A percentile compares a stretch with the other conserved stretches of the same genome.
Conservation (phyloP, 139 green algal species). For the Coelastrella sp. region DNA sequence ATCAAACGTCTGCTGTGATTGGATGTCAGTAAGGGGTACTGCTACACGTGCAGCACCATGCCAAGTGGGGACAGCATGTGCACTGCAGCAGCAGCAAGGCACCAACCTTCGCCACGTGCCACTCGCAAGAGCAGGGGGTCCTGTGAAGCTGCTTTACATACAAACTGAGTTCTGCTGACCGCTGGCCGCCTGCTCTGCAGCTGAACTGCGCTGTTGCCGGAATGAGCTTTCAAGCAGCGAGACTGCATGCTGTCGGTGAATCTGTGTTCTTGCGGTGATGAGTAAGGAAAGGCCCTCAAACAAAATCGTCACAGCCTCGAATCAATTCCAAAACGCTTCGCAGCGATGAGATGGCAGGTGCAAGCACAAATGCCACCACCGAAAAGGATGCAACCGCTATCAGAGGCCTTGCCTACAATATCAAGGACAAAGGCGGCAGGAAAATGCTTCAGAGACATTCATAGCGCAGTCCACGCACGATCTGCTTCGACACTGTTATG, state of each 20-base stretch:
- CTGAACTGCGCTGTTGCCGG: neutral
- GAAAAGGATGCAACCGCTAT: no score
- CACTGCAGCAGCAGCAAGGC: slow-evolving; percentile 17
- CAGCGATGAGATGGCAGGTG: no score
- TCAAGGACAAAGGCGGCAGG: no score
- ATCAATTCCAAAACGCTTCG: neutral
- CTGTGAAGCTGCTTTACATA: slow-evolving; percentile 34
- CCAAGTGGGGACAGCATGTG: neutral
- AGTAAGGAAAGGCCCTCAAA: neutral
- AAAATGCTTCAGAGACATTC: no score
- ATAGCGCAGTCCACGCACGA: no score
- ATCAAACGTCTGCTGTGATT: no score
- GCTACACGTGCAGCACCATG: no score
- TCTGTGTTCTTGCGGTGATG: no score
- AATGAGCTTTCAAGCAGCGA: slow-evolving; percentile 8
- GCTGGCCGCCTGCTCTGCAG: neutral
- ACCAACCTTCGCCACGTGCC: slow-evolving; percentile 89
- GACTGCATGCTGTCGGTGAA: slow-evolving; percentile 24
- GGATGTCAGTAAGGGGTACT: no score
- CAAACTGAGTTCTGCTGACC: neutral
- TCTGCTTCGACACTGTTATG: no score
- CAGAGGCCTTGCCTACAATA: no score
- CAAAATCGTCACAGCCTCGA: neutral
- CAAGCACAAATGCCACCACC: no score
- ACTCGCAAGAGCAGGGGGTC: slow-evolving; percentile 92